These are phyloP conservation scores for Hanseniaspora mollemarum DNA, from an alignment of 805 yeast genomes.

Conservation along the genomic window DNA sequence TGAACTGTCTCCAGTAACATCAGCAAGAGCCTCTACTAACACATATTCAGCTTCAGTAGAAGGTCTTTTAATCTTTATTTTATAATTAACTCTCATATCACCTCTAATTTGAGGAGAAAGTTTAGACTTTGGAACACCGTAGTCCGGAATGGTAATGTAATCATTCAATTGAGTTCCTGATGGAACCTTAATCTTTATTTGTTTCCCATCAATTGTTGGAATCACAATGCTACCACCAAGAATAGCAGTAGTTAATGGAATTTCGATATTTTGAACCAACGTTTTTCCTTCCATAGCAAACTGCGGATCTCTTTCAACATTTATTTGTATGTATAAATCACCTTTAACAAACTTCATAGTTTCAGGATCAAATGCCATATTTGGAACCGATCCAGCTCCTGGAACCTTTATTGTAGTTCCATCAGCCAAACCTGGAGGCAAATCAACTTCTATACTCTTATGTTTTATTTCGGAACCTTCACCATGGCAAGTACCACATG, in stretches of 20 bases:
- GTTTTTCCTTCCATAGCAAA: conserved; percentile 60
- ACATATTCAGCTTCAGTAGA: conserved; percentile 76
- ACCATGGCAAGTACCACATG: conserved; percentile 76
- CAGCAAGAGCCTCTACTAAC: conserved; percentile 87
- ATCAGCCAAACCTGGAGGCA: conserved; percentile 81
- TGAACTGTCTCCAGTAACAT: conserved; percentile 63
- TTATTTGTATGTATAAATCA: conserved; percentile 72
- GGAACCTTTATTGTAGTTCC: conserved; percentile 76
- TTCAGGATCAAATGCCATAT: conserved; percentile 52
- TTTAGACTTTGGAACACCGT: conserved; percentile 67
- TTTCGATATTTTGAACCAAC: conserved; percentile 50
- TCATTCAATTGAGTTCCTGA: conserved; percentile 75
- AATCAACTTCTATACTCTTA: conserved; percentile 65
- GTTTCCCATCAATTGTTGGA: conserved; percentile 80
- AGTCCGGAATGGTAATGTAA: conserved; percentile 62
- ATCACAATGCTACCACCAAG: conserved; percentile 82
- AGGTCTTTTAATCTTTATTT: conserved; percentile 63
- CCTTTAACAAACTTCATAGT: conserved; percentile 65
- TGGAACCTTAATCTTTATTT: conserved; percentile 66
- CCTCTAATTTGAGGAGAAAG: conserved; percentile 48
- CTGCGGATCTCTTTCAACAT: conserved; percentile 60
- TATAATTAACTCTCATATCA: conserved; percentile 61
- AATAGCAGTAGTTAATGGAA: conserved; percentile 92
- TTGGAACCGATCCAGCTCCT: conserved; percentile 86
- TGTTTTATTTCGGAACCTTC: conserved; percentile 62